Conservation (phyloP, 495 filamentous ascomycete species). For the Penicillium daleae region DNA sequence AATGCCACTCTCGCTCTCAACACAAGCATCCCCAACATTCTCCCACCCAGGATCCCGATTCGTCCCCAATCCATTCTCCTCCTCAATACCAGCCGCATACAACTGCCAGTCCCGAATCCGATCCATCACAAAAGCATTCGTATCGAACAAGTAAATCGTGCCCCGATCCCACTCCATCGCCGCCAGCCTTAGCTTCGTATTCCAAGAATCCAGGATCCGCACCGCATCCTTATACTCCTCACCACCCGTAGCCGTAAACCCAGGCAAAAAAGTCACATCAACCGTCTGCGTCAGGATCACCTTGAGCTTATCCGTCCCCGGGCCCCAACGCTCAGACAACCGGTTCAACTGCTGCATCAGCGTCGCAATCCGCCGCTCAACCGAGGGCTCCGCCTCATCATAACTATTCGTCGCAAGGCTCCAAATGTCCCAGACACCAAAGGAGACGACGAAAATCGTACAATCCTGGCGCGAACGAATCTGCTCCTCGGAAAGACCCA, state of each 20-base stretch:
- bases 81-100: constrained; percentile 46
- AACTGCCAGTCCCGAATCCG: constrained; percentile 52
- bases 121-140: constrained; percentile 53
- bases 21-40: constrained; percentile 43
- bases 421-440: constrained; percentile 58
- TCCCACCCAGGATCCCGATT: constrained; percentile 44
- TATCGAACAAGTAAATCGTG: constrained; percentile 53
- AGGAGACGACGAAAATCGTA: constrained; percentile 49
- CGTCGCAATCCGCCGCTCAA: constrained; percentile 47
- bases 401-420: constrained; percentile 43
- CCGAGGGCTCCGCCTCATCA: constrained; percentile 36
- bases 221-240: constrained; percentile 47
- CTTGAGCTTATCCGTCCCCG: constrained; percentile 40
- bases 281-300: constrained; percentile 53
- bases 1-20: constrained; percentile 33
- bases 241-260: constrained; percentile 37
- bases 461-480: constrained; percentile 33
- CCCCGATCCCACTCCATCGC: constrained; percentile 47
- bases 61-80: constrained; percentile 47
- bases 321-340: constrained; percentile 41
- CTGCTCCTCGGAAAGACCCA: constrained; percentile 28
- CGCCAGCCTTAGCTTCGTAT: constrained; percentile 44
- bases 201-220: constrained; percentile 49
- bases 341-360: constrained; percentile 49
- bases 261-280: constrained; percentile 57